Percentiles rank a stretch among this genome's conserved stretches.
Evolutionary conservation across 1,284 basidiomycete genomes (phyloP).

Genomic region (Anthracocystis walkeri): DNA sequence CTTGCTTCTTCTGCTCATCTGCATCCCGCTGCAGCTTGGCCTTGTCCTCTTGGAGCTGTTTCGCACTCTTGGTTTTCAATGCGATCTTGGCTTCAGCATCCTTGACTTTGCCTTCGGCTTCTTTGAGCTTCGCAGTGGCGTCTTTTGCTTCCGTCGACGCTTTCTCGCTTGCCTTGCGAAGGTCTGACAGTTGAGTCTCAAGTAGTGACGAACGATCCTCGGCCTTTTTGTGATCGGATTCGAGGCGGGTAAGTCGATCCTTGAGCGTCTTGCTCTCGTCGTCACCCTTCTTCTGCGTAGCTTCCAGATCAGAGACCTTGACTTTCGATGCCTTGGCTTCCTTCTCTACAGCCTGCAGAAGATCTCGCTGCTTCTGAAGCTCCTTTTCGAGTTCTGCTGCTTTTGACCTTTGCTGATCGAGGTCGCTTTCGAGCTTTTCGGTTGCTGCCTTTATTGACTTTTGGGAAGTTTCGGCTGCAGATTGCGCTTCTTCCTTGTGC

Average conservation of each 20-base stretch:
- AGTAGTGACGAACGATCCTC: conserved; percentile 25
- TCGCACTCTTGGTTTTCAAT: conserved; percentile 4
- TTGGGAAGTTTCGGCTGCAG: conserved; percentile 13
- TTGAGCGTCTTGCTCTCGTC: conserved; percentile 16
- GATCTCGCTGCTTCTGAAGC: conserved; percentile 26
- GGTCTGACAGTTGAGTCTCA: conserved; percentile 20
- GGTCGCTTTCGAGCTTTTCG: conserved; percentile 29
- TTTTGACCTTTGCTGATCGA: conserved; percentile 18
- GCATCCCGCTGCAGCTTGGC: conserved; percentile 16
- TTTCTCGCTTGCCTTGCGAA: conserved; percentile 20
- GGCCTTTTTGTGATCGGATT: conserved; percentile 27
- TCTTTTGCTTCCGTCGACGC: conserved; percentile 11
- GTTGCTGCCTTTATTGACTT: conserved; percentile 12
- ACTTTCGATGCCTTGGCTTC: conserved; percentile 16
- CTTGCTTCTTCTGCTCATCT: conserved; percentile 27
- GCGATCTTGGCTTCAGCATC: conserved; percentile 26
- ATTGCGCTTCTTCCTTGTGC: conserved; percentile 14
- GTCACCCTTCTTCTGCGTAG: conserved; percentile 9
- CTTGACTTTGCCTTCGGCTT: conserved; percentile 19
- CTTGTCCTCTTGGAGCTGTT: conserved; percentile 39
- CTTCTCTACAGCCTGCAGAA: conserved; percentile 21
- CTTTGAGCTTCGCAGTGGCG: conserved; percentile 19
- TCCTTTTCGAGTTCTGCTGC: conserved; percentile 25
- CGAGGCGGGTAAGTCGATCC: conserved; percentile 16
- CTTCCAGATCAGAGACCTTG: conserved; percentile 9